Evolutionary conservation across 2,329 filamentous ascomycete genomes (phyloP), one percentile per base, ranked within the genome.

Genomic region (Cytospora schulzeri): DNA sequence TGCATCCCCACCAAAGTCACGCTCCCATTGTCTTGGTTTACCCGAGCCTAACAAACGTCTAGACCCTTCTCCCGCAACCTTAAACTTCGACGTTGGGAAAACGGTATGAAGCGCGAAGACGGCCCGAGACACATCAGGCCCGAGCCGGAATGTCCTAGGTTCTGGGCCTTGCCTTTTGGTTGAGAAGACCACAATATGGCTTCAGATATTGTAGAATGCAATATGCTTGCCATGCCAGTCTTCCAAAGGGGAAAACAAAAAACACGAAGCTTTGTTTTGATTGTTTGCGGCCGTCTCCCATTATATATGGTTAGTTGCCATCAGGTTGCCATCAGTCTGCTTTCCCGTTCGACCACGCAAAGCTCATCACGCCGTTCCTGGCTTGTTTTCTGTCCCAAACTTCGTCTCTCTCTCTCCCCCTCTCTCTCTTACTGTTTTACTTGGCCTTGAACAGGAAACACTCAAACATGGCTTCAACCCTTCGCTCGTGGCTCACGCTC

Each of bases 401-500:
- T 5, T 41, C 35, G n/a, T 14, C 12, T 17, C 53, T 56, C 5
- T 24, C 22, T 28, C 6, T 48, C 19, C 7, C 11, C 17, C 11
- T 17, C 35, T 17, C 17, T 17, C 14, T 15, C 14, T 38, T 14
- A 38, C 6, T 17, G 5, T 38, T 15, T 24, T 48, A 48, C 45
- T 7, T 22, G 8, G 8, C 12, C 45, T 29, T 56, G 15, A 15
- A 48, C 41, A 26, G 22, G 24, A 48, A 24, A 19, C 38, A 48
- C 24, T 4, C 19, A 24, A 62, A 50, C 22, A 62, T 56, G 52
- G 52, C 60, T 24, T 22, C 52, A 56, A 56, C 38, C 54, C 29
- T 56, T 15, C 41, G 60, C 60, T 51, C 60, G 52, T 56, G 38
- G 52, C 60, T 62, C 52, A 35, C 38, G n/a, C 52, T 62, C 33